Evolutionary conservation across 2,329 filamentous ascomycete species (phyloP), one percentile per base, ranked within the genome.

Genomic region (Metarhizium brunneum): DNA sequence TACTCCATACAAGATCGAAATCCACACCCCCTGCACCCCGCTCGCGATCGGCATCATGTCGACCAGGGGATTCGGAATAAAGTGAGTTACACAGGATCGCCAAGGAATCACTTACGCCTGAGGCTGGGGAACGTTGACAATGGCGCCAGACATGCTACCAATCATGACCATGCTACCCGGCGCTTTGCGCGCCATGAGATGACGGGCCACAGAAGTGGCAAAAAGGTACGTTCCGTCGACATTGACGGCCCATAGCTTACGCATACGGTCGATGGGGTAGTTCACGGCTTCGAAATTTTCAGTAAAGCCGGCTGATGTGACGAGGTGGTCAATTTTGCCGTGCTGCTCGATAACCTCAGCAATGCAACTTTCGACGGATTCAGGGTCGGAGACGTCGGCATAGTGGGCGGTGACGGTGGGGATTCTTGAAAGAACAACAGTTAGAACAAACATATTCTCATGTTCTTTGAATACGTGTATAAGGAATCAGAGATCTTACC

Each of bases 231-330:
- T 95, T 25, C 92, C 92, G 65, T 85, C 90, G 1, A 97, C 91
- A 62, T 96, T 96, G 68, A 96, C 92, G 52, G 84, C 85, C 90
- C 90, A 96, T 16, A 97, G 84, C 77, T 95, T 95, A 72, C 92
- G 85, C 72, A 96, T 86, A 61, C 92, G 87, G 63, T 96, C 90
- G 63, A 92, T 84, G 1, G 92, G 92, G 74, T 97, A 97, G 62
- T 86, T 85, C 65, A 92, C 87, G 50, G 92, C 92, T 65, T 95
- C 87, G 67, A 91, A 95, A 76, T 96, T 96, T 76, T 96, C 92
- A 14, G 90, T 94, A 75, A 97, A 96, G 49, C 92, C 92, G 52
- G 92, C 92, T n/a, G 90, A 95, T 30, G 92, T 96, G 64, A 97
- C 92, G 30, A 97, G 81, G 72, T 90, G 86, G 73, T 96, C 91